Conservation (phyloP, 23 red algal genomes). For the Chondrus crispus region DNA sequence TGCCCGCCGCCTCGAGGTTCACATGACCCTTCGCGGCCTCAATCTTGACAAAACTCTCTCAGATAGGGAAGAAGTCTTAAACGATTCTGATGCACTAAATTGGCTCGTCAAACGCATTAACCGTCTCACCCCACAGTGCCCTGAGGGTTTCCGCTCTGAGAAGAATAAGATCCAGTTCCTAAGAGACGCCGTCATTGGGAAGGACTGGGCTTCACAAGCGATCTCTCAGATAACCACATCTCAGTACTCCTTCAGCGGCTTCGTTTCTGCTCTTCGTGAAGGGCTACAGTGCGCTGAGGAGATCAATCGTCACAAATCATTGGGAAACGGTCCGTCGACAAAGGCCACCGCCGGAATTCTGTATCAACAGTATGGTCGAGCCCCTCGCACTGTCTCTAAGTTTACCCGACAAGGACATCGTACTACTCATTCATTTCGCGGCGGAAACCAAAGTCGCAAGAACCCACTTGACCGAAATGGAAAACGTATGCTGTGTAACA, state of each 20-base stretch:
- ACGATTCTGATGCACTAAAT: too few species aligned
- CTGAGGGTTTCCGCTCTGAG: background rate
- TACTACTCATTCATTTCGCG: too few species aligned
- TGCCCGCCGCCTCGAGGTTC: too few species aligned
- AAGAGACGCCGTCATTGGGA: too few species aligned
- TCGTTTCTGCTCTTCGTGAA: conserved; percentile 32
- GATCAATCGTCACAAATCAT: background rate
- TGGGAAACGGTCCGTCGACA: background rate
- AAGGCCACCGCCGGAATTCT: too few species aligned
- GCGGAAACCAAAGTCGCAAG: too few species aligned
- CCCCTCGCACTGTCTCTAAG: too few species aligned
- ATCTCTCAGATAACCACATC: background rate
- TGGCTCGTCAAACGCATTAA: background rate
- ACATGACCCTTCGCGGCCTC: too few species aligned
- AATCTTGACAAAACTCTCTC: too few species aligned
- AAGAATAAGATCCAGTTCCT: conserved; percentile 8
- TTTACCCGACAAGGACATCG: too few species aligned
- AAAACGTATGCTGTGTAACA: background rate
- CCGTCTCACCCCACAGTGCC: conserved; percentile 16
- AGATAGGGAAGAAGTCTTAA: too few species aligned
- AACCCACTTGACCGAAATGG: background rate
- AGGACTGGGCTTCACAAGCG: background rate
- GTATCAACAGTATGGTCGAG: conserved; percentile 28
- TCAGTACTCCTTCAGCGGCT: conserved; percentile 18
- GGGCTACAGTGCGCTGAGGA: background rate